Percentiles rank a stretch among this genome's conserved stretches.
Evolutionary conservation across 2,329 filamentous ascomycete species (phyloP).

Genomic region (Aureobasidium subglaciale): DNA sequence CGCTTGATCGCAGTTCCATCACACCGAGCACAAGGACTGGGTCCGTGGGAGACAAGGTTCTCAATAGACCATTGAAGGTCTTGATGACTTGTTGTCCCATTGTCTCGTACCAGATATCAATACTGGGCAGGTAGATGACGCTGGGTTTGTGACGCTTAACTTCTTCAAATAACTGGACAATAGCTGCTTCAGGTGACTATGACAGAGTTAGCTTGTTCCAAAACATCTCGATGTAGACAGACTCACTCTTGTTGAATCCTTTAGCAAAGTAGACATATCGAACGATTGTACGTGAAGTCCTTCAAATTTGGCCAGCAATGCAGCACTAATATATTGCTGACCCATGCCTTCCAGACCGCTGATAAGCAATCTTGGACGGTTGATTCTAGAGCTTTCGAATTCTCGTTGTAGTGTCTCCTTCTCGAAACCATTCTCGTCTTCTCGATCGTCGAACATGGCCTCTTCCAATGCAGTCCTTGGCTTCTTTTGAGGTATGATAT

Average conservation of each 20-base stretch:
- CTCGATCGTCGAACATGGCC: slow-evolving; percentile 83
- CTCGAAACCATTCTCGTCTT: slow-evolving; percentile 75
- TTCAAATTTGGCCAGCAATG: slow-evolving; percentile 84
- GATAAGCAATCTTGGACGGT: slow-evolving; percentile 79
- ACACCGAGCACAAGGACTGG: slow-evolving; percentile 84
- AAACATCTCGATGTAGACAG: slow-evolving; percentile 27
- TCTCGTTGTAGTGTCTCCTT: slow-evolving; percentile 64
- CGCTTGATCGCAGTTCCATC: slow-evolving; percentile 49
- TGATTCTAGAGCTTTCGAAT: slow-evolving; percentile 82
- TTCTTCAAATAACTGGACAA: slow-evolving; percentile 86
- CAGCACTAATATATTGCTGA: slow-evolving; percentile 79
- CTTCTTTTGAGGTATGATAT: slow-evolving; percentile 76
- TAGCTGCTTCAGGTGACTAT: slow-evolving; percentile 69
- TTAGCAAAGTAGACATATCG: slow-evolving; percentile 78
- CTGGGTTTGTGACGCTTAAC: slow-evolving; percentile 91
- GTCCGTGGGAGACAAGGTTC: slow-evolving; percentile 80
- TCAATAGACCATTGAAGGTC: slow-evolving; percentile 76
- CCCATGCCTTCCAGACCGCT: slow-evolving; percentile 84
- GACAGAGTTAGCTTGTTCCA: slow-evolving; percentile 27
- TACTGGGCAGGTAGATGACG: slow-evolving; percentile 86
- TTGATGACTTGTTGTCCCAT: slow-evolving; percentile 59
- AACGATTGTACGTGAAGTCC: slow-evolving; percentile 92
- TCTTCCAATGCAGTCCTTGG: slow-evolving; percentile 86
- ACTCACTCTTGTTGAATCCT: slow-evolving; percentile 63
- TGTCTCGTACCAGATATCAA: slow-evolving; percentile 79